Base-by-base conservation (phyloP, 805 yeast species). In the Schizosaccharomyces japonicus region DNA sequence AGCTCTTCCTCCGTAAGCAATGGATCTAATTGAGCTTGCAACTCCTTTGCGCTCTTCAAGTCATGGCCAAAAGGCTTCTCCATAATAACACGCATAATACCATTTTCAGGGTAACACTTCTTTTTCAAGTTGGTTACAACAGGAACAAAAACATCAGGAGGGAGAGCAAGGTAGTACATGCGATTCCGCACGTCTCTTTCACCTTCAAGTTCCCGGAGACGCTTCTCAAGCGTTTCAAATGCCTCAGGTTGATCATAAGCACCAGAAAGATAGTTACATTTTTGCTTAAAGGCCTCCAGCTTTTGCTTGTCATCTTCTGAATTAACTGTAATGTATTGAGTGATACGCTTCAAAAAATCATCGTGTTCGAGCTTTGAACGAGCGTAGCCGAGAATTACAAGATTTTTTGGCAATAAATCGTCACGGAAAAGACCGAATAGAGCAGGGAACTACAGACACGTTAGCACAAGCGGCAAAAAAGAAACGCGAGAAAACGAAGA, bases 61-160 rank as follows among this genome's bases (percentile, higher is more conserved):
- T 90, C 96, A 62, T 75, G 90, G 52, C 98, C 98, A 60, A 90
- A 90, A 33, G 98, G 98, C 68, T 90, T 90, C 66, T 90, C 98
- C 49, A 90, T 81, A 57, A 90, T 82, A 54, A 90, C 66, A 62
- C 95, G 74, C 34, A 83, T 75, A 49, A 69, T 58, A 47, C 94
- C 94, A 48, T 72, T 66, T 33, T 63, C 60, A 33, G 67, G 68
- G 62, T 83, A 80, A 54, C 74, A 73, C 57, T 72, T 62, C 55
- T 72, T 65, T 65, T 80, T 83, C 58, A 90, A 66, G 51, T 80
- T 73, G 44, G 67, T 63, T 45, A 90, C 83, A 44, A 87, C 96
- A 31, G 69, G 62, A 49, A 78, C 77, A 65, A 90, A 90, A 36
- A 79, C 93, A 10, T 85, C 76, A 32, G 98, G 98, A 17, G 98